Base-by-base conservation (phyloP, 495 filamentous ascomycete genomes). In the Mycothermus thermophilus region DNA sequence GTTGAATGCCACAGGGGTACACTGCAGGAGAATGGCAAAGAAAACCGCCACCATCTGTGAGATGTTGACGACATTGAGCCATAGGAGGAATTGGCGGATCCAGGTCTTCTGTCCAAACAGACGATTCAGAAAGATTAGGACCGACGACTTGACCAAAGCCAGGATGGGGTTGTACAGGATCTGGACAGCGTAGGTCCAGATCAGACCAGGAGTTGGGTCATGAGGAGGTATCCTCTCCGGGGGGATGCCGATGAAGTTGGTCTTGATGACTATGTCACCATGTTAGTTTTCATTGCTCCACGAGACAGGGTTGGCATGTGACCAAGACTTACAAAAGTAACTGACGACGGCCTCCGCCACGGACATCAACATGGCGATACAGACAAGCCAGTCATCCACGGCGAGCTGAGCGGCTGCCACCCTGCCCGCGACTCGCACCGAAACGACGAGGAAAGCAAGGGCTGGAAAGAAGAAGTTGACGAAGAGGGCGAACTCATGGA, bases 81-180 rank as follows among this genome's bases (percentile, higher is more conserved):
- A 66, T 32, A 61, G 42, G 7, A 66, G 63, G 9, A 64, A 50
- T 13, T 50, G 55, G 30, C 54, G 62, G 20, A 61, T 62, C 44
- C 46, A 64, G 41, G 45, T 53, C 50, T 47, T 67, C 46, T 61
- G 63, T 18, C 59, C 66, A 25, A 54, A 57, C 37, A 68, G 41
- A 15, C 62, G 51, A 46, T 70, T 49, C 51, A 80, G 46, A 61
- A 75, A 63, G 58, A 76, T 53, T 51, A 79, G 51, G 53, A 77
- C 59, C 0, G 66, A 70, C 0, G 66, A 48, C 49, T 79, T 78
- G 41, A 74, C 67, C 6, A 74, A 50, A 8, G 74, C 64, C 23
- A 81, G 52, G 37, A 75, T 66, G 0, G 74, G 74, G 40, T 78
- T 77, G 47, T 80, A 79, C 15, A 78, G 46, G 20, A 77, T 59